Conservation (phyloP, 78 protist species). For the Protostelium mycophagum region DNA sequence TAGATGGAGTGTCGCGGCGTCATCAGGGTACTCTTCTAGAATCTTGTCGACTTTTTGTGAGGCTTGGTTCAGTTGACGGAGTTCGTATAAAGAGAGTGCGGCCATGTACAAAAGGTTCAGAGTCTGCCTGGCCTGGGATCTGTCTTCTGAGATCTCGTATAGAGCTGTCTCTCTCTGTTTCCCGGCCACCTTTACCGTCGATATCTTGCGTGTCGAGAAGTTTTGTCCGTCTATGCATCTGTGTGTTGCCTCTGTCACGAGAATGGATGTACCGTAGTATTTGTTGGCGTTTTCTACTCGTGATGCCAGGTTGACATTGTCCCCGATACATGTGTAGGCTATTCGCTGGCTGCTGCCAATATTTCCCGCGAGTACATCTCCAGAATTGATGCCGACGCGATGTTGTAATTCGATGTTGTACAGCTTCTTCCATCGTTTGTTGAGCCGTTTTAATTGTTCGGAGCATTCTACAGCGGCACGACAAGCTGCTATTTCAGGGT, state of each 20-base stretch:
- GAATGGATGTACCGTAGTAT: neutral
- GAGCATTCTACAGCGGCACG: neutral
- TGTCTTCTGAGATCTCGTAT: neutral
- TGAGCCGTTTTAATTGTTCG: neutral
- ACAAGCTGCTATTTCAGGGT: too few species aligned
- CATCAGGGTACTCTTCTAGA: too few species aligned
- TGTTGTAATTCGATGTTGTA: neutral
- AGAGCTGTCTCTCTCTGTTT: neutral
- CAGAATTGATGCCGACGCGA: slow-evolving; percentile 48
- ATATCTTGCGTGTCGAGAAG: neutral
- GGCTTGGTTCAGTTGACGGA: too few species aligned
- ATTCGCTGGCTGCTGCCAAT: slow-evolving; percentile 27
- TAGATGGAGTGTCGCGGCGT: too few species aligned
- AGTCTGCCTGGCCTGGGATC: too few species aligned
- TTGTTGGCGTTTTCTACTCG: slow-evolving; percentile 45
- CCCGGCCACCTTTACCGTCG: neutral
- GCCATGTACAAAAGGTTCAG: too few species aligned
- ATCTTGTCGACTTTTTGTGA: too few species aligned
- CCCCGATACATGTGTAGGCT: slow-evolving; percentile 39
- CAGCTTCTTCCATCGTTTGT: neutral
- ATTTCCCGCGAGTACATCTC: slow-evolving; percentile 30
- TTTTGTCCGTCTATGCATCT: too few species aligned
- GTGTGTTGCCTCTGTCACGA: slow-evolving; percentile 1
- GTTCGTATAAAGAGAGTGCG: too few species aligned
- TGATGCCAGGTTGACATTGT: slow-evolving; percentile 44